Evolutionary conservation across 2,329 filamentous ascomycete species (phyloP).

Genomic region (Triangularia verruculosa): DNA sequence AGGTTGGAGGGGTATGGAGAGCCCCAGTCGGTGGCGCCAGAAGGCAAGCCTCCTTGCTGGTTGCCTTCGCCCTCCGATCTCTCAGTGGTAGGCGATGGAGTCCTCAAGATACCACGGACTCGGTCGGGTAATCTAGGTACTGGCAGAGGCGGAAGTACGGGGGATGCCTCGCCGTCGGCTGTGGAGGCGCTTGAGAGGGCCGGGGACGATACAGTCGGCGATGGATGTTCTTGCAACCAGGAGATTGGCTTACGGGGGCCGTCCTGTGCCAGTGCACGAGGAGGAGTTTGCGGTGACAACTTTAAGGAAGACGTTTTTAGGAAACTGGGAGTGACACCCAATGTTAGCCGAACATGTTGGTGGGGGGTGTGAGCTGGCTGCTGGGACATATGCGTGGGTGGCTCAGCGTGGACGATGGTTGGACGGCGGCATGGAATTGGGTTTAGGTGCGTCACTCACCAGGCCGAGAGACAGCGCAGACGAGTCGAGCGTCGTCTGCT

Average conservation of each 20-base stretch:
- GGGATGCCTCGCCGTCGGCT: constrained; percentile 57
- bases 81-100: constrained; percentile 40
- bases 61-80: constrained; percentile 33
- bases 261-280: constrained; percentile 62
- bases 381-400: constrained; percentile 12
- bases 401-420: constrained; percentile 14
- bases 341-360: constrained; percentile 11
- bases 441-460: constrained; percentile 38
- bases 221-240: constrained; percentile 30
- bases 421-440: constrained; percentile 14
- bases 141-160: constrained; percentile 56
- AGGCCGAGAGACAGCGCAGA: constrained; percentile 60
- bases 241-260: constrained; percentile 38
- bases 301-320: constrained; percentile 57
- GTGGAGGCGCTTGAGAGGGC: constrained; percentile 62
- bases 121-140: constrained; percentile 57
- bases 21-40: constrained; percentile 81
- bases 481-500: constrained; percentile 56
- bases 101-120: constrained; percentile 53
- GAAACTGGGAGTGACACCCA: constrained; percentile 32
- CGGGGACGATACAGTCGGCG: constrained; percentile 45
- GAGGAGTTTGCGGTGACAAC: constrained; percentile 48
- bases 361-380: not conserved
- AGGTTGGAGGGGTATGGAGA: constrained; percentile 74
- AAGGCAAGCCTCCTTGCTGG: constrained; percentile 37